phyloP scores from a whole-genome alignment of 495 filamentous ascomycete genomes.

The Rusavskia elegans region DNA sequence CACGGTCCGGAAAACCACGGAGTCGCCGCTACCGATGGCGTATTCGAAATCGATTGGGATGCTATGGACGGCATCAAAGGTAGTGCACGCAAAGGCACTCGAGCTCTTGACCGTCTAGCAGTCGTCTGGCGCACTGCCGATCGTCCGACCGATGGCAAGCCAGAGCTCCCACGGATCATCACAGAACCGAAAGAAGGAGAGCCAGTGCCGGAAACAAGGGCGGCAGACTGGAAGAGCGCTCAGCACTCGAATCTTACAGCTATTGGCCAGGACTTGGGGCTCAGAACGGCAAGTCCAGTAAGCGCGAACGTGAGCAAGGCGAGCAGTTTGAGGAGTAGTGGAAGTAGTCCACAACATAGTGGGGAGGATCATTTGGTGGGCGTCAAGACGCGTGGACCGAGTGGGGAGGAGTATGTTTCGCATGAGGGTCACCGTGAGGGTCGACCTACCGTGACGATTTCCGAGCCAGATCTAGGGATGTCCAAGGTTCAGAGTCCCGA shows the following conservation, averaged over 20 bases:
- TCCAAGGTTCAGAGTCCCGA: not conserved
- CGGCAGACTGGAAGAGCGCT: conserved; percentile 57
- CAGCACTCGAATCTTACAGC: conserved; percentile 24
- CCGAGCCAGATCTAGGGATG: not conserved
- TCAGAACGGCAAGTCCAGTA: conserved; percentile 42
- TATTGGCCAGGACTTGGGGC: conserved; percentile 43
- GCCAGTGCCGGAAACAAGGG: conserved; percentile 45
- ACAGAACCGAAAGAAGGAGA: conserved; percentile 43
- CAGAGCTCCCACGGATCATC: conserved; percentile 26
- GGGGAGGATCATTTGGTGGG: conserved; percentile 12
- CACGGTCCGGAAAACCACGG: conserved; percentile 41
- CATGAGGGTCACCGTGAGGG: not conserved
- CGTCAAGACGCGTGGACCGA: conserved; percentile 17
- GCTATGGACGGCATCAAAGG: conserved; percentile 66
- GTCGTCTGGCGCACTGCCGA: conserved; percentile 57
- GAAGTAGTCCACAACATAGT: conserved; percentile 21
- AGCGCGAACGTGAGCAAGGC: conserved; percentile 53
- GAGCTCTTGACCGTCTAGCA: conserved; percentile 67
- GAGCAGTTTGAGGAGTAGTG: conserved; percentile 39
- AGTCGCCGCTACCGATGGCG: conserved; percentile 30
- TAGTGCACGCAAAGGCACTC: conserved; percentile 58
- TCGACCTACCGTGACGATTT: not conserved
- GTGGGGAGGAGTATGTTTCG: conserved; percentile 16
- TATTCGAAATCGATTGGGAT: conserved; percentile 52
- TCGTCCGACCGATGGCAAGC: conserved; percentile 13